A percentile compares a stretch with the other conserved stretches of the same genome.
phyloP scores from a whole-genome alignment of 495 filamentous ascomycete species.

The Annulohypoxylon bovei region DNA sequence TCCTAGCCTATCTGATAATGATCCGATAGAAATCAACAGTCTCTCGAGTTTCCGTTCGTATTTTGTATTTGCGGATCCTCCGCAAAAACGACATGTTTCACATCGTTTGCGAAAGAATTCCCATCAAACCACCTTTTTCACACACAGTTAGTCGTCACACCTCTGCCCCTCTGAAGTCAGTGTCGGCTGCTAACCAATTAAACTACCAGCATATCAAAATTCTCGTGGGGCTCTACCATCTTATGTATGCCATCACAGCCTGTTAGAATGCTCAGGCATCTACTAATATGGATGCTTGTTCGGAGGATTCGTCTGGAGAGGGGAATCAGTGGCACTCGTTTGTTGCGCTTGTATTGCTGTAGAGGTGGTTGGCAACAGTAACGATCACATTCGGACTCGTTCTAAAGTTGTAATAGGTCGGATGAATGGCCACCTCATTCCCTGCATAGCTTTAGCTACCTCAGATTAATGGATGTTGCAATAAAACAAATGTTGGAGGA shows the following conservation, averaged over 20 bases:
- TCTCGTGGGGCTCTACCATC: background rate
- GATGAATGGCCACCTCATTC: background rate
- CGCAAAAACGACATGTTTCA: background rate
- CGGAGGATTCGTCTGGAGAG: background rate
- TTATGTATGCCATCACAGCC: background rate
- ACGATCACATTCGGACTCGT: background rate
- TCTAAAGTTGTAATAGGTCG: background rate
- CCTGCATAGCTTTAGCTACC: constrained; percentile 8
- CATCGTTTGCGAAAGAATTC: background rate
- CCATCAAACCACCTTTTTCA: background rate
- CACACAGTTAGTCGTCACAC: background rate
- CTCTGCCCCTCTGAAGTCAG: background rate
- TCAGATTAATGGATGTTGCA: constrained; percentile 1
- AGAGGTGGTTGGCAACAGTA: background rate
- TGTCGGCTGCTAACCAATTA: background rate
- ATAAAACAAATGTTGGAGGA: background rate
- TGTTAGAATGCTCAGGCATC: background rate
- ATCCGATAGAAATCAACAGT: background rate
- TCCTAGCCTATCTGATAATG: background rate
- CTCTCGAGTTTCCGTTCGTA: background rate
- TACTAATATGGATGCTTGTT: background rate
- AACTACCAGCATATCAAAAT: background rate
- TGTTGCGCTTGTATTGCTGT: background rate
- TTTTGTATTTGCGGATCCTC: background rate
- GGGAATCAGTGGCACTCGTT: background rate